Base-by-base conservation (phyloP, 1,139 yeast genomes). In the Zygosaccharomyces sapae region DNA sequence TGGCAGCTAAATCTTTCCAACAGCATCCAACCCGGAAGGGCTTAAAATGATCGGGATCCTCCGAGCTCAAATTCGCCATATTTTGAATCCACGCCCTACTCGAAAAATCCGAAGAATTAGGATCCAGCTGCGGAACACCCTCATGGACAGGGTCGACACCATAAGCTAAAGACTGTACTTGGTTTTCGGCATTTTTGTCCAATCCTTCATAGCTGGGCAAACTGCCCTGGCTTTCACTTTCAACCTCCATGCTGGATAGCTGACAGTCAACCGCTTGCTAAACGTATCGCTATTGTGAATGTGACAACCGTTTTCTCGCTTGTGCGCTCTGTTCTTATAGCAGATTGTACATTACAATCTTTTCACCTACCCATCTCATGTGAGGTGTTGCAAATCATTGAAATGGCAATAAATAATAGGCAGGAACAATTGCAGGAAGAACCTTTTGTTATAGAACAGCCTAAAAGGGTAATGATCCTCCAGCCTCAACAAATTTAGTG, bases 51-150 rank as follows among this genome's bases (percentile, higher is more conserved):
- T 81, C 88, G 0, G 82, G 80, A 55, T 83, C 86, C 18, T 73
- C 68, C 50, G 73, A 73, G 65, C 70, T 68, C 50, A 83, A 64
- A 48, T 76, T 75, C 53, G 79, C 75, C 73, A 85, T 69, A 62
- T 84, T 84, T 62, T 79, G 78, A 50, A 86, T 81, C 95, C 95
- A 88, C 47, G 74, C 79, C 56, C 76, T 75, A 40, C 90, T 67
- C 46, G 65, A 74, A 68, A 87, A 87, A 9, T 76, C 63, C 10
- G 76, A 80, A 24, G 79, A 70, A 52, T 63, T 66, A 10, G 86
- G 86, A 56, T 81, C 80, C 38, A 80, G 62, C 10, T 48, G 48
- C 7, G 47, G 43, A 16, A 50, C 43, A 27, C 46, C 51, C 10
- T 47, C 46, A 31, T 47, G 51, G 4, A 58, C 53, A 3, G 64